phyloP scores from a whole-genome alignment of 768 basidiomycete genomes.

The Lanmaoa pseudosensibilis region DNA sequence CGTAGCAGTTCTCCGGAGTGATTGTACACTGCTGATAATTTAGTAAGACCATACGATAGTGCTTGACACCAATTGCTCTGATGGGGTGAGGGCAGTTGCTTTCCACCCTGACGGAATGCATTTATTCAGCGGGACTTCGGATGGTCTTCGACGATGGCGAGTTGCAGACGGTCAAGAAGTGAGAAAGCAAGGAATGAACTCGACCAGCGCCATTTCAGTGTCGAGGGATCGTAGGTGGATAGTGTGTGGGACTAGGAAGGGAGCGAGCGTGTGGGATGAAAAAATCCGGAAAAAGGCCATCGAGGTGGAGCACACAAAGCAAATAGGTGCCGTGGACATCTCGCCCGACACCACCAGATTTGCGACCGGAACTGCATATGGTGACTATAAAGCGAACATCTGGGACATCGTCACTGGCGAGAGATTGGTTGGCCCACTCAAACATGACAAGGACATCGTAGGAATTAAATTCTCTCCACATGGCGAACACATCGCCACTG shows the following conservation, averaged over 20 bases:
- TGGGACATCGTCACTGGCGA: background rate
- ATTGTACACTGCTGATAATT: background rate
- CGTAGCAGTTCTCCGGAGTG: background rate
- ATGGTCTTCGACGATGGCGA: background rate
- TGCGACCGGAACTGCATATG: background rate
- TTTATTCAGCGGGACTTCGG: background rate
- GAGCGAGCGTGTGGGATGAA: background rate
- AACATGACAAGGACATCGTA: background rate
- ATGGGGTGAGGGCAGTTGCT: background rate
- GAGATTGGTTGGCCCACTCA: background rate
- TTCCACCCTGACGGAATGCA: constrained; percentile 1
- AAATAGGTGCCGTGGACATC: background rate
- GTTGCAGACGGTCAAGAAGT: background rate
- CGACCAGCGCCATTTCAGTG: background rate
- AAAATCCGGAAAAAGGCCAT: background rate
- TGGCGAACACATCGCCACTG: background rate
- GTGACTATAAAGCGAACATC: background rate
- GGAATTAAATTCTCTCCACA: background rate
- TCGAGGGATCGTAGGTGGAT: background rate
- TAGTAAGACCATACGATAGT: background rate
- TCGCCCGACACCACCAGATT: background rate
- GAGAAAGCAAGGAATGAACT: no score
- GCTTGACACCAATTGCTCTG: background rate
- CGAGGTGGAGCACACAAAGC: background rate
- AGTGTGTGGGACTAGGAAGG: background rate